Evolutionary conservation across 164 flowering plant species (phyloP), one percentile per base, ranked within the genome.

Genomic region (Umbilicus rupestris): DNA sequence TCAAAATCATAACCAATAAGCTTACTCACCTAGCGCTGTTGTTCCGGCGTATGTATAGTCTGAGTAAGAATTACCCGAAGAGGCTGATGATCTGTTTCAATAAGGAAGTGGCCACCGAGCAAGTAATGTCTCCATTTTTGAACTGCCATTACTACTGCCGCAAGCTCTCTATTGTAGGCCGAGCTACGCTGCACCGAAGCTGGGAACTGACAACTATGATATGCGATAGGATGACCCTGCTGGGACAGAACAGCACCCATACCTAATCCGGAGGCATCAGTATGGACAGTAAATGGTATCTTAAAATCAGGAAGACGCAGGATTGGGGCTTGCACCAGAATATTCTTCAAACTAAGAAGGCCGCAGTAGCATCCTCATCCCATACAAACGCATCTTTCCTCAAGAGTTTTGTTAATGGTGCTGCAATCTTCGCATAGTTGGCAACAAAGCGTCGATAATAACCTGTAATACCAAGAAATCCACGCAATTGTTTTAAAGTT

Each of bases 1-100:
- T 64, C 47, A n/a, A 37, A 64, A 3, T 64, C 66, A 17, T 39
- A 64, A 1, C 49, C 66, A 10, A 64, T 19, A 14, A 64, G 35
- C 9, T 64, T 64, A 15, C 47, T 16, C 0, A 64, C 7, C 46
- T 15, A 64, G 12, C 39, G 17, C 9, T 64, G 49, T 64, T 64
- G 64, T 7, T 22, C 39, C 1, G 11, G 39, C 5, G 66, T 64
- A 4, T 39, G 47, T 45, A 39, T 14, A 1, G 17, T 20, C 37
- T 64, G 47, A 1, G 39, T 39, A 30, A 64, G 9, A 1, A 64
- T 19, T 5, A 39, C 33, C 12, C 37, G 20, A 16, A 64, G 42
- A 20, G 47, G 39, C 16, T 20, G 49, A 17, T 64, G 66, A 20
- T 64, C 66, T 2, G 66, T 64, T 4, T 39, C 8, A 1, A 39